phyloP scores from a whole-genome alignment of 2,329 filamentous ascomycete genomes.

The Fusarium falciforme region DNA sequence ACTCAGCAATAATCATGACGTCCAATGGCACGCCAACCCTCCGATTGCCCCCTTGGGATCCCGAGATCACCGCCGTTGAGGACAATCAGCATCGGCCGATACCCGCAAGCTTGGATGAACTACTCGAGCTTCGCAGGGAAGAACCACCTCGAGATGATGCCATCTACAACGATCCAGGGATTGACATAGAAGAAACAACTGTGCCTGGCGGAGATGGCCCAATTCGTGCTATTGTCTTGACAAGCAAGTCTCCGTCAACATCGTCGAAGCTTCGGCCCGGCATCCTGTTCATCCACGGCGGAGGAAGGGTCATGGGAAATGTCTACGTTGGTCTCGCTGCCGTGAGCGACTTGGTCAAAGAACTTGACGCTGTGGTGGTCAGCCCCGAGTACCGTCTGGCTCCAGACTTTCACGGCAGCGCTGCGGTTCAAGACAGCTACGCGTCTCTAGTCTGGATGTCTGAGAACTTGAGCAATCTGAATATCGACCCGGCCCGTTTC shows the following conservation, averaged over 20 bases:
- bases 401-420: not conserved
- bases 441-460: conserved; percentile 5
- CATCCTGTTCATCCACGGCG: conserved; percentile 14
- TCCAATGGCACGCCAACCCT: not conserved
- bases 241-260: not conserved
- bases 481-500: conserved; percentile 7
- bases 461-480: not conserved
- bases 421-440: conserved; percentile 14
- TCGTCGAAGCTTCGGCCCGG: not conserved
- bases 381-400: conserved; percentile 11
- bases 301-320: conserved; percentile 17
- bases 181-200: not conserved
- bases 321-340: conserved; percentile 3
- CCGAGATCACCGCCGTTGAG: conserved; percentile 2
- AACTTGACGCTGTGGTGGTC: conserved; percentile 14
- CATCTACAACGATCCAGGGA: conserved; percentile 6
- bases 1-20: not conserved
- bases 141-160: conserved; percentile 2
- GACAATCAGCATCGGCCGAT: conserved; percentile 10
- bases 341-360: conserved; percentile 1
- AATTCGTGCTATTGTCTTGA: not conserved
- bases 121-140: conserved; percentile 1
- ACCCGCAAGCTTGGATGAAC: not conserved
- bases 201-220: not conserved
- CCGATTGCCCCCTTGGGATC: conserved; percentile 1